These are phyloP conservation scores for Sistotremastrum suecicum DNA, from an alignment of 768 basidiomycete genomes.

Conservation along the genomic window DNA sequence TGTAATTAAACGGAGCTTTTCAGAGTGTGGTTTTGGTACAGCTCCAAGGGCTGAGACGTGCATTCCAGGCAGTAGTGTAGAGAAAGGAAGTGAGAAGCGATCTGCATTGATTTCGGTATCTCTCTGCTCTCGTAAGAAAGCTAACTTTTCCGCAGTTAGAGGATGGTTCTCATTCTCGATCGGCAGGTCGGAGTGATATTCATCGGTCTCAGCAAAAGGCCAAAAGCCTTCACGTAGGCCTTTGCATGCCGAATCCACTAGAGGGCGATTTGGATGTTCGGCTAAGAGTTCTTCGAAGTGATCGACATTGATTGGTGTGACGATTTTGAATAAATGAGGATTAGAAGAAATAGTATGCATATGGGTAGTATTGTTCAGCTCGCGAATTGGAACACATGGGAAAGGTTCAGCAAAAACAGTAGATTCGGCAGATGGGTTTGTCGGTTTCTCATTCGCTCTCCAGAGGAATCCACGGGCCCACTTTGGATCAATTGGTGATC, in stretches of 20 bases:
- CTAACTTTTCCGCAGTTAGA: conserved; percentile 6
- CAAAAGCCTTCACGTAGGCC: conserved; percentile 28
- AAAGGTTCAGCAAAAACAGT: conserved; percentile 6
- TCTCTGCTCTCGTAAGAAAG: conserved; percentile 15
- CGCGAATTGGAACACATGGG: conserved; percentile 5
- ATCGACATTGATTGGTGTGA: conserved; percentile 22
- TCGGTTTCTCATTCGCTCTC: conserved; percentile 7
- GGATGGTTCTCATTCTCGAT: no score
- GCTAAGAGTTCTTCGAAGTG: conserved; percentile 15
- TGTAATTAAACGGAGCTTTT: conserved; percentile 16
- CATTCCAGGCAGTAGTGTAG: conserved; percentile 16
- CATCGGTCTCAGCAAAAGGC: conserved; percentile 23
- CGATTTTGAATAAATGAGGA: conserved; percentile 21
- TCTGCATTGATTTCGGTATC: conserved; percentile 9
- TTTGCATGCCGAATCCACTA: conserved; percentile 20
- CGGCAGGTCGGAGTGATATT: no score
- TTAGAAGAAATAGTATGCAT: conserved; percentile 13
- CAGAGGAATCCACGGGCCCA: conserved; percentile 6
- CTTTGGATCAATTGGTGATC: conserved; percentile 1
- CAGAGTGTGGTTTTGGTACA: conserved; percentile 17
- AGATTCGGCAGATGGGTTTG: conserved; percentile 7
- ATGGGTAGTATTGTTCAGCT: conserved; percentile 7
- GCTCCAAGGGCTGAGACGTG: conserved; percentile 13
- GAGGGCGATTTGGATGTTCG: conserved; percentile 23
- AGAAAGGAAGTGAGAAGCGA: conserved; percentile 16